Percentiles rank a stretch among this genome's conserved stretches.
These are phyloP conservation scores for Pleurotus giganteus DNA, from an alignment of 768 basidiomycete species.

Conservation along the genomic window DNA sequence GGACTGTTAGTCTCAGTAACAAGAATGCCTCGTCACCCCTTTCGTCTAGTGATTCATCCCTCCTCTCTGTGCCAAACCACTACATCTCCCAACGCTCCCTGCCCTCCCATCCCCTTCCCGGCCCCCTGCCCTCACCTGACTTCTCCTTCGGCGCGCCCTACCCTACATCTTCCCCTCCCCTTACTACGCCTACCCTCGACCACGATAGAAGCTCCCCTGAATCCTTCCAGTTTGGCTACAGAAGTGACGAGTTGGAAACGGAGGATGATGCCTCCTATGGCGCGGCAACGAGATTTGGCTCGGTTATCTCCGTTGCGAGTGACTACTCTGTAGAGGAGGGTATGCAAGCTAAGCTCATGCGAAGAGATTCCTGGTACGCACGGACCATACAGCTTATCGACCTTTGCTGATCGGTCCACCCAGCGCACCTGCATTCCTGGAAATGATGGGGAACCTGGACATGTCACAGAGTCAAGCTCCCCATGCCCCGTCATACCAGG, in stretches of 20 bases:
- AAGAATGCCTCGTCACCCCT: constrained; percentile 33
- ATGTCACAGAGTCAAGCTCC: constrained; percentile 26
- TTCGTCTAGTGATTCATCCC: constrained; percentile 38
- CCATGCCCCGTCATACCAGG: constrained; percentile 20
- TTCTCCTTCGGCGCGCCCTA: constrained; percentile 56
- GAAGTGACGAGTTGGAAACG: constrained; percentile 37
- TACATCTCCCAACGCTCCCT: constrained; percentile 45
- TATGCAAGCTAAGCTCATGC: constrained; percentile 23
- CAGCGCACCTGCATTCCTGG: constrained; percentile 28
- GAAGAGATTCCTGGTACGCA: constrained; percentile 42
- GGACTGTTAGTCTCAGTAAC: constrained; percentile 20
- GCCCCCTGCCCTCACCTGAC: constrained; percentile 59
- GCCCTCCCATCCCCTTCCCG: constrained; percentile 40
- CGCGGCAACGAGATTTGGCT: constrained; percentile 56
- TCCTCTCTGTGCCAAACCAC: constrained; percentile 44
- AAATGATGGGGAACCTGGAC: constrained; percentile 42
- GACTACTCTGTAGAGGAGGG: constrained; percentile 40
- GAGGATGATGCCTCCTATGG: constrained; percentile 53
- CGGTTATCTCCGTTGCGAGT: constrained; percentile 58
- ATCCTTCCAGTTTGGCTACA: constrained; percentile 40
- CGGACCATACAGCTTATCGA: neutral
- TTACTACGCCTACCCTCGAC: constrained; percentile 47
- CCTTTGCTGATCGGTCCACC: constrained; percentile 26
- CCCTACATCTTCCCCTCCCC: constrained; percentile 39
- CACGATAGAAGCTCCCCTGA: constrained; percentile 59